Conservation (phyloP, 495 filamentous ascomycete genomes). For the Penicillium bovifimosum region DNA sequence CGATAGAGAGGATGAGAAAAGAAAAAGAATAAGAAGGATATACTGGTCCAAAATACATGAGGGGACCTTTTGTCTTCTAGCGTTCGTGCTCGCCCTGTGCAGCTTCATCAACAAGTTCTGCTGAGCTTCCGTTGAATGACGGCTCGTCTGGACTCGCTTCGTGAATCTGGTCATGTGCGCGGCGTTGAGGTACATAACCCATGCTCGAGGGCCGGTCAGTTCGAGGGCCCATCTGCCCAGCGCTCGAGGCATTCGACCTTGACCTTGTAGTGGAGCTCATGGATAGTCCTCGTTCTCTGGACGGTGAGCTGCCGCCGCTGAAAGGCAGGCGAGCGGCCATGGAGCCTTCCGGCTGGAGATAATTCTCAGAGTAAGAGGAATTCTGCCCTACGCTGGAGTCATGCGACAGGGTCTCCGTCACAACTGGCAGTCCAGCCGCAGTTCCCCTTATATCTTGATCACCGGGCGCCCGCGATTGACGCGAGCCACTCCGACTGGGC, state of each 20-base stretch:
- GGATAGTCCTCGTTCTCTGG: slow-evolving; percentile 42
- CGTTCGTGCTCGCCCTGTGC: slow-evolving; percentile 9
- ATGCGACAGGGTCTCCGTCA: slow-evolving; percentile 20
- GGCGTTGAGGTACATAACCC: slow-evolving; percentile 70
- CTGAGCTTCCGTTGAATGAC: slow-evolving; percentile 42
- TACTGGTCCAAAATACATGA: neutral
- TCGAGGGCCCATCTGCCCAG: slow-evolving; percentile 25
- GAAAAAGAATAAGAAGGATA: neutral
- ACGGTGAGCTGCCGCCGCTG: slow-evolving; percentile 47
- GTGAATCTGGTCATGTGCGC: slow-evolving; percentile 52
- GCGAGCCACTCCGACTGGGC: slow-evolving; percentile 58
- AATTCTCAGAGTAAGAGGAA: slow-evolving; percentile 10
- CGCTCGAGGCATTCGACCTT: slow-evolving; percentile 39
- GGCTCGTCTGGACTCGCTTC: slow-evolving; percentile 53
- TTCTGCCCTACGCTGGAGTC: neutral
- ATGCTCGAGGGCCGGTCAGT: slow-evolving; percentile 59
- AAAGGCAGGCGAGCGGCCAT: slow-evolving; percentile 54
- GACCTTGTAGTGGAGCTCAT: slow-evolving; percentile 42
- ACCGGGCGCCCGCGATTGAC: slow-evolving; percentile 42
- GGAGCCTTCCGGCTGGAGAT: slow-evolving; percentile 29
- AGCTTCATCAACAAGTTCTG: slow-evolving; percentile 42
- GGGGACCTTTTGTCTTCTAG: neutral
- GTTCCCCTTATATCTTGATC: slow-evolving; percentile 13
- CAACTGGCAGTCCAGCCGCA: slow-evolving; percentile 12
- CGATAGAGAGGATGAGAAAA: neutral